Percentiles rank a stretch among this genome's conserved stretches.
Conservation (phyloP, 805 yeast species). For the Suhomyces sp. region DNA sequence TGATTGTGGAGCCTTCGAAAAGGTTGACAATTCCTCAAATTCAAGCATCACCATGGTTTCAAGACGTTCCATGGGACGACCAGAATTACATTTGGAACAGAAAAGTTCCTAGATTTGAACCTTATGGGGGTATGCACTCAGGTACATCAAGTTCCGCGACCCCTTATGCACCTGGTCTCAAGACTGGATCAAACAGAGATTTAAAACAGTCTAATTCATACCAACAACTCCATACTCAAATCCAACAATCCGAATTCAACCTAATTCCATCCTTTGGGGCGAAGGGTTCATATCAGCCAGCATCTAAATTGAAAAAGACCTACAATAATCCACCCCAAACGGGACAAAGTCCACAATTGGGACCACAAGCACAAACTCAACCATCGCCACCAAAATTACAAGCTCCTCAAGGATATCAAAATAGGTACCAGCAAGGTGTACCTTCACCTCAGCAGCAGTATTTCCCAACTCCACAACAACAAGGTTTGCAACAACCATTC, state of each 20-base stretch:
- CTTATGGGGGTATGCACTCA: slow-evolving; percentile 12
- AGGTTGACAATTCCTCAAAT: slow-evolving; percentile 36
- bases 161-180: slow-evolving; percentile 22
- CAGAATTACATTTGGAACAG: slow-evolving; percentile 37
- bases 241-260: slow-evolving; percentile 34
- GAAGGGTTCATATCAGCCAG: slow-evolving; percentile 33
- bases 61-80: slow-evolving; percentile 41
- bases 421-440: not conserved
- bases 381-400: slow-evolving; percentile 3
- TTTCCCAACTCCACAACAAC: too few species aligned
- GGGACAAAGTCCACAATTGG: not conserved
- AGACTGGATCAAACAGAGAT: slow-evolving; percentile 37
- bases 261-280: slow-evolving; percentile 32
- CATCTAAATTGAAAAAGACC: slow-evolving; percentile 33
- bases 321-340: not conserved
- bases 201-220: slow-evolving; percentile 37
- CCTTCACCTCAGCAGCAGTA: slow-evolving; percentile 2
- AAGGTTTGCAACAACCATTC: not conserved
- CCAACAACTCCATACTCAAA: slow-evolving; percentile 41
- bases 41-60: slow-evolving; percentile 36
- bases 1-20: slow-evolving; percentile 32
- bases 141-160: slow-evolving; percentile 3
- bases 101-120: slow-evolving; percentile 29
- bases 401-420: slow-evolving; percentile 1
- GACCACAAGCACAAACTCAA: not conserved